These are phyloP conservation scores for Adansonia grandidieri DNA, from an alignment of 441 rosid species.

Conservation along the genomic window DNA sequence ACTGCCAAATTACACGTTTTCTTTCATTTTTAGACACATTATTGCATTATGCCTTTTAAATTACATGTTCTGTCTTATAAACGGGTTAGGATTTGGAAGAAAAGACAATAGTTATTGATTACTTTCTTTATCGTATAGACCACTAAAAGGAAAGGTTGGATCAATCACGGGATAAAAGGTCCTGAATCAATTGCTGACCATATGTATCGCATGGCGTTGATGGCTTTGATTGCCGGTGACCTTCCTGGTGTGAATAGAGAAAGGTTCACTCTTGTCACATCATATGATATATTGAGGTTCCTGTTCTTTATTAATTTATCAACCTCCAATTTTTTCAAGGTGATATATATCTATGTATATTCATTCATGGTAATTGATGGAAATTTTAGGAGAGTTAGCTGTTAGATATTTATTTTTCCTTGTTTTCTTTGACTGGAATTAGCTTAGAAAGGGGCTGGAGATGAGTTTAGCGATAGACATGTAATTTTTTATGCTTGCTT, in stretches of 20 bases:
- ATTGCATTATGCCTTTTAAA: background rate
- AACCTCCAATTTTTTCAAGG: background rate
- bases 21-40: background rate
- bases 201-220: slow-evolving; percentile 76
- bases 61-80: background rate
- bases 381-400: background rate
- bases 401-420: background rate
- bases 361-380: background rate
- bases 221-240: slow-evolving; percentile 67
- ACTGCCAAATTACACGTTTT: background rate
- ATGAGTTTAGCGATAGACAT: background rate
- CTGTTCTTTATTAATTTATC: slow-evolving; percentile 2
- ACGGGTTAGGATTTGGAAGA: background rate
- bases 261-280: slow-evolving; percentile 43
- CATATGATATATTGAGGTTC: slow-evolving; percentile 11
- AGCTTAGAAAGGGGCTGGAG: background rate
- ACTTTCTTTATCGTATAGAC: slow-evolving; percentile 40
- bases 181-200: slow-evolving; percentile 79
- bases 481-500: background rate
- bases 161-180: slow-evolving; percentile 67
- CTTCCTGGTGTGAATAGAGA: slow-evolving; percentile 64
- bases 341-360: background rate
- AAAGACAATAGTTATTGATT: background rate
- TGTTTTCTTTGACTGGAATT: background rate
- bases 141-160: slow-evolving; percentile 77